phyloP scores from a whole-genome alignment of 179 eudicot genomes.

The Heliamphora pulchella region DNA sequence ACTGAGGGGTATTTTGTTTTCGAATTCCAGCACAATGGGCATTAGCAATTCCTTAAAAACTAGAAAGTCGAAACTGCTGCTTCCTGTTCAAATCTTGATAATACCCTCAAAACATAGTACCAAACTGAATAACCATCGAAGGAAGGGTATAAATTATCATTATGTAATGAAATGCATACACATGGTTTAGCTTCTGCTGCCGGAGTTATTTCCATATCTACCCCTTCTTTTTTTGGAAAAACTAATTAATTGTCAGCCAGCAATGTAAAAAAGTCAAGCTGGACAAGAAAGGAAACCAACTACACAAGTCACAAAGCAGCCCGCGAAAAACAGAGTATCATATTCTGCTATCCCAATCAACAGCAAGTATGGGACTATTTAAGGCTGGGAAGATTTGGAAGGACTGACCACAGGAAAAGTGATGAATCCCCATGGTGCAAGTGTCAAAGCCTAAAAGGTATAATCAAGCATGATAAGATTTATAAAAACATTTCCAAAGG shows the following conservation, averaged over 20 bases:
- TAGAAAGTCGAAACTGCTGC: neutral
- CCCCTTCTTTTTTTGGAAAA: neutral
- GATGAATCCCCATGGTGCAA: too few species aligned
- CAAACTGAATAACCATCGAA: neutral
- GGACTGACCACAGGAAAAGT: neutral
- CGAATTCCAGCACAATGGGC: neutral
- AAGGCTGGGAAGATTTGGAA: neutral
- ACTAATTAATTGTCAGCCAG: neutral
- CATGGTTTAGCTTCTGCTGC: neutral
- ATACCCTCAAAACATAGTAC: neutral
- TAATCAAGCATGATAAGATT: too few species aligned
- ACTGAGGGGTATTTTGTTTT: neutral
- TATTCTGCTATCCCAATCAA: neutral
- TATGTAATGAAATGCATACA: neutral
- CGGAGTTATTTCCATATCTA: neutral
- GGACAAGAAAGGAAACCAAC: neutral
- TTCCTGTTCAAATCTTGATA: neutral
- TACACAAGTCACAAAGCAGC: neutral
- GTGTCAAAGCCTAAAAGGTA: too few species aligned
- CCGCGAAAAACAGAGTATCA: neutral
- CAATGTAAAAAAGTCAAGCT: neutral
- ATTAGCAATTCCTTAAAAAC: neutral
- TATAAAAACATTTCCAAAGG: too few species aligned
- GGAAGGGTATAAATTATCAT: neutral
- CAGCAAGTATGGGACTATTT: too few species aligned